A percentile compares a stretch with the other conserved stretches of the same genome.
Conservation (phyloP, 73 alveolate genomes). For the Uronychia setigera region DNA sequence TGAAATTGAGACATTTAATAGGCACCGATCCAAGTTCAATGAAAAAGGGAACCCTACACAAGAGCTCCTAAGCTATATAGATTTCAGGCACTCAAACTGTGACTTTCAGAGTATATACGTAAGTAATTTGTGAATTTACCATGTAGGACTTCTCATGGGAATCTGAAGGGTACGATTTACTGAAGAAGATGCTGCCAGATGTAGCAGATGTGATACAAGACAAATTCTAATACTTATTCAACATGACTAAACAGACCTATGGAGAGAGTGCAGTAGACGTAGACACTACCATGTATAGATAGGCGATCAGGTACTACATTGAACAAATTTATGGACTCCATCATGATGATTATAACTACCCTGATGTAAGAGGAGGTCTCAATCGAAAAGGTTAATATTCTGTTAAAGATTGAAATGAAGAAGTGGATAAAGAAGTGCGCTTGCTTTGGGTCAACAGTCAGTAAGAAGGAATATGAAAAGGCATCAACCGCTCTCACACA, state of each 20-base stretch:
- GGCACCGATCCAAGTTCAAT: no score
- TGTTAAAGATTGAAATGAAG: constrained; percentile 8
- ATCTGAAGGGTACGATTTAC: constrained; percentile 33
- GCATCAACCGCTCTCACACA: constrained; percentile 12
- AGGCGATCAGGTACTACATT: constrained; percentile 30
- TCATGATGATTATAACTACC: constrained; percentile 33
- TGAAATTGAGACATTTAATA: no score
- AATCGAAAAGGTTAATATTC: constrained; percentile 12
- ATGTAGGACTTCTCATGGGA: constrained; percentile 53
- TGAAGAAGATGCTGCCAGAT: constrained; percentile 29
- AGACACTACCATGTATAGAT: constrained; percentile 42
- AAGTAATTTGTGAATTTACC: no score
- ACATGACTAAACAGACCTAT: constrained; percentile 49
- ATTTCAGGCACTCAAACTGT: no score
- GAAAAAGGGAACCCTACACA: no score
- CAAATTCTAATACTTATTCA: constrained; percentile 39
- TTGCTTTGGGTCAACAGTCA: constrained; percentile 23
- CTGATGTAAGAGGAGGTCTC: neutral
- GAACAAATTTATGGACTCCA: constrained; percentile 39
- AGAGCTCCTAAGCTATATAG: no score
- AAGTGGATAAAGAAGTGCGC: constrained; percentile 26
- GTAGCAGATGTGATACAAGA: constrained; percentile 22
- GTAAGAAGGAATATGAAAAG: constrained; percentile 10
- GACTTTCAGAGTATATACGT: no score
- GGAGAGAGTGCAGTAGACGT: constrained; percentile 24